phyloP scores from a whole-genome alignment of 2,329 filamentous ascomycete genomes.

The Neonectria faginata region DNA sequence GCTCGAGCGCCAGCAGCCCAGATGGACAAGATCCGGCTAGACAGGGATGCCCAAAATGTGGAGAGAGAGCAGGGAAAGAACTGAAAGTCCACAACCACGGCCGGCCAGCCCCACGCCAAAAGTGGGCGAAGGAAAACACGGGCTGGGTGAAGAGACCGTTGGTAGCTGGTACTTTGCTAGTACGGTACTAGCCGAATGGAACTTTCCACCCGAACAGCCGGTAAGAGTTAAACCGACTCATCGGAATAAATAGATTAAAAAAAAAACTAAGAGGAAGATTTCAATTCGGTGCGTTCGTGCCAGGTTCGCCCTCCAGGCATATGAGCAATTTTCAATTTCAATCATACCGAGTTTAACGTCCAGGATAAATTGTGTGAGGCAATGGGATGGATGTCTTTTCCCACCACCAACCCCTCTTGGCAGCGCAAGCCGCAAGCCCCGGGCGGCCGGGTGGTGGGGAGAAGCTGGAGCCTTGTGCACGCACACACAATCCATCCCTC shows the following conservation, averaged over 20 bases:
- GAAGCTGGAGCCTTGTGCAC: conserved; percentile 13
- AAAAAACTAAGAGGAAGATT: too few species aligned
- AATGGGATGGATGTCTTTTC: neutral
- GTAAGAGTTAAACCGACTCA: neutral
- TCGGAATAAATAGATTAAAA: neutral
- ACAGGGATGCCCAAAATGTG: conserved; percentile 34
- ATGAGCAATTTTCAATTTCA: neutral
- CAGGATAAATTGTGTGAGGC: neutral
- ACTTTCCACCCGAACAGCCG: neutral
- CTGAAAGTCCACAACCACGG: conserved; percentile 11
- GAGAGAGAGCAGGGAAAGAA: conserved; percentile 28
- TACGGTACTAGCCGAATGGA: conserved; percentile 3
- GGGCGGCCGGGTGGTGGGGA: conserved; percentile 23
- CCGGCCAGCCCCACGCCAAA: conserved; percentile 21
- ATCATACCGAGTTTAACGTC: neutral
- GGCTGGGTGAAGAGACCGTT: conserved; percentile 9
- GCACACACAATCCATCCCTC: neutral
- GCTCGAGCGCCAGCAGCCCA: conserved; percentile 27
- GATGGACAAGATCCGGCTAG: conserved; percentile 33
- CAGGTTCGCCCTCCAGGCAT: too few species aligned
- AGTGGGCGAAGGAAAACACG: conserved; percentile 12
- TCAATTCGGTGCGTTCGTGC: too few species aligned
- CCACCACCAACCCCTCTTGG: conserved; percentile 2
- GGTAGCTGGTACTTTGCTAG: neutral
- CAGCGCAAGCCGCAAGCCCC: conserved; percentile 16